Base-by-base conservation (phyloP, 768 basidiomycete genomes). In the Heimioporus sp. region DNA sequence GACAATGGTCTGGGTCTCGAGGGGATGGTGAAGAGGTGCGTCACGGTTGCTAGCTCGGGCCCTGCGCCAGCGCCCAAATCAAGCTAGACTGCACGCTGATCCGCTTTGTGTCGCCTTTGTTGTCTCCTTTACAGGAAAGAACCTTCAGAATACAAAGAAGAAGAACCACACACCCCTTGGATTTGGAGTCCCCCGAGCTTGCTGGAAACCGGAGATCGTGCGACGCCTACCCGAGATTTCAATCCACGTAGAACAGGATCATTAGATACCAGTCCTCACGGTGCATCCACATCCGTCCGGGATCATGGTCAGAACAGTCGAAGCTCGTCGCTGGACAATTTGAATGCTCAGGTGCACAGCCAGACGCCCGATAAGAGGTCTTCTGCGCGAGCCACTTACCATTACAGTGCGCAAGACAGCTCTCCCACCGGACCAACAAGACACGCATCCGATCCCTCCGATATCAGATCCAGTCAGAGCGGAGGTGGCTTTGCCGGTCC, bases 1-100 rank as follows among this genome's bases (percentile, higher is more conserved):
- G 75, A 83, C 44, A 90, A 90, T 64, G 82, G 83, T 0, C 69
- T 90, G 5, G 84, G 83, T 31, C 73, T 90, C 19, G 72, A 78
- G 53, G 76, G 80, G 46, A 86, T 88, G 83, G 76, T 85, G 39
- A 64, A 60, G 56, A 76, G 76, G 87, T 86, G 59, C 55, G 82
- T 78, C 36, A 31, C 19, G 20, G 19, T 43, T 44, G 49, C 17
- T 34, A 2, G 20, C 3, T 40, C 3, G 42, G 46, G n/a, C 36
- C 39, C 39, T 44, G 10, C 36, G 37, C 37, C 32, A 24, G 48
- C 13, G 35, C 10, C 41, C 40, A 21, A 43, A 50, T 30, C 17
- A 10, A 31, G 39, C 21, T 37, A 7, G 53, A 49, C 53, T 36
- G 42, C 43, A 41, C 31, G 44, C 45, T 58, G 56, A 69, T n/a